Evolutionary conservation across 2,329 filamentous ascomycete genomes (phyloP).

Genomic region (Onygenales sp.): DNA sequence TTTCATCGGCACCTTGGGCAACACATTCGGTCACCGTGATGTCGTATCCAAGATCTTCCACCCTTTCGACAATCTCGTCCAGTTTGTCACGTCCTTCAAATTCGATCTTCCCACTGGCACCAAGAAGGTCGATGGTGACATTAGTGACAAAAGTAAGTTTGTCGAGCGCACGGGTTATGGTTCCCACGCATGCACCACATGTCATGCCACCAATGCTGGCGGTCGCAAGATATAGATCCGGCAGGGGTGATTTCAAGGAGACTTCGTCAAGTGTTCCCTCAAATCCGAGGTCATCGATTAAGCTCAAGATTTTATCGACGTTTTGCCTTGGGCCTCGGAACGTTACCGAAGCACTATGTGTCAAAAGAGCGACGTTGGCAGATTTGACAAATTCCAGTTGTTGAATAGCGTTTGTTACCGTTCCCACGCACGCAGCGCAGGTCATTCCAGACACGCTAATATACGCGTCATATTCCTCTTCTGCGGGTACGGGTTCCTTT

Average conservation of each 20-base stretch:
- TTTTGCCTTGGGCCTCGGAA: slow-evolving; percentile 42
- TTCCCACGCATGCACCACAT: slow-evolving; percentile 45
- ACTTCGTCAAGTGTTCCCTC: slow-evolving; percentile 35
- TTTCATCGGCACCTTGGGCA: slow-evolving; percentile 24
- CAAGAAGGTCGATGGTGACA: slow-evolving; percentile 43
- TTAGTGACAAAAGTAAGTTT: slow-evolving; percentile 36
- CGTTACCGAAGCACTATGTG: slow-evolving; percentile 56
- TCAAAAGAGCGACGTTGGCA: slow-evolving; percentile 54
- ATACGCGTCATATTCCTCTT: slow-evolving; percentile 16
- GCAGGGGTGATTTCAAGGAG: slow-evolving; percentile 7
- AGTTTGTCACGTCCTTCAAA: slow-evolving; percentile 40
- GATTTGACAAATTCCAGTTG: slow-evolving; percentile 50
- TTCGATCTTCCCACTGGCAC: slow-evolving; percentile 40
- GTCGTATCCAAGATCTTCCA: slow-evolving; percentile 56
- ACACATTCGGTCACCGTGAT: slow-evolving; percentile 45
- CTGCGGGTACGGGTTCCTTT: slow-evolving; percentile 8
- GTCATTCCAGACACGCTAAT: slow-evolving; percentile 61
- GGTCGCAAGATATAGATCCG: slow-evolving; percentile 28
- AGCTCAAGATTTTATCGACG: slow-evolving; percentile 36
- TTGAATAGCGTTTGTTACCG: slow-evolving; percentile 51
- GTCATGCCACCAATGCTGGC: slow-evolving; percentile 49
- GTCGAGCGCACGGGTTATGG: slow-evolving; percentile 39
- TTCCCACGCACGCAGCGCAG: slow-evolving; percentile 58
- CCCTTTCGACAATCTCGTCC: slow-evolving; percentile 36
- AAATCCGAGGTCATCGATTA: slow-evolving; percentile 42